Percentiles rank a stretch among this genome's conserved stretches.
These are phyloP conservation scores for Penicillium sp. DNA, from an alignment of 2,329 filamentous ascomycete species.

Conservation along the genomic window DNA sequence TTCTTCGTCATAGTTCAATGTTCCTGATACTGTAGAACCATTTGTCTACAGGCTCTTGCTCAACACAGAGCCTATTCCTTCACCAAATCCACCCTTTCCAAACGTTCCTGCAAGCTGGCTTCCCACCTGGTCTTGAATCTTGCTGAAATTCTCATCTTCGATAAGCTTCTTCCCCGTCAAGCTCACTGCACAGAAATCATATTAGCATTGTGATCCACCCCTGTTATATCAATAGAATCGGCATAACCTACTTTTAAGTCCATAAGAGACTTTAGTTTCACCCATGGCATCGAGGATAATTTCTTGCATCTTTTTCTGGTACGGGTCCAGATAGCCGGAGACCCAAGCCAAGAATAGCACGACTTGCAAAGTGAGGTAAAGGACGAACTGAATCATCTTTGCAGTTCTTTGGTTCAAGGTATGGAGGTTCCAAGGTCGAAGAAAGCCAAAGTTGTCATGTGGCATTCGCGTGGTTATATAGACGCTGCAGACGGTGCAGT, in stretches of 20 bases:
- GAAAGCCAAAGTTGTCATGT: not conserved
- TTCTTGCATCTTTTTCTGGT: conserved; percentile 30
- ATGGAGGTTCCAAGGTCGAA: not conserved
- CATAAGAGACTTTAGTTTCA: conserved; percentile 29
- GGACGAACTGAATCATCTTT: conserved; percentile 17
- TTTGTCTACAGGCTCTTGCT: conserved; percentile 19
- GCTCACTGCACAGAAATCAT: conserved; percentile 13
- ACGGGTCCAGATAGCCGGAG: conserved; percentile 28
- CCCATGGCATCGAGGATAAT: conserved; percentile 29
- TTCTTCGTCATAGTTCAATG: not conserved
- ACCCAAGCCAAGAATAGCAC: conserved; percentile 28
- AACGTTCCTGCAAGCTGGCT: conserved; percentile 22
- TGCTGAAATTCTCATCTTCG: conserved; percentile 27
- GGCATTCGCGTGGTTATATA: not conserved
- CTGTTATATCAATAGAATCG: not conserved
- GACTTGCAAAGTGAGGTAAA: conserved; percentile 16
- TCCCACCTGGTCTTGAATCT: conserved; percentile 26
- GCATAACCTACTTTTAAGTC: conserved; percentile 23
- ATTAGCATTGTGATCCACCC: not conserved
- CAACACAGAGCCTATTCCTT: conserved; percentile 20
- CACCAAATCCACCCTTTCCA: conserved; percentile 23
- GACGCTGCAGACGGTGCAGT: not conserved
- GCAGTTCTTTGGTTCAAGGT: not conserved
- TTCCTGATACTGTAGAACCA: no score
- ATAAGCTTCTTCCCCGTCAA: conserved; percentile 24